A percentile compares a stretch with the other conserved stretches of the same genome.
phyloP scores from a whole-genome alignment of 148 eudicot genomes.

The Persicaria tinctoria region DNA sequence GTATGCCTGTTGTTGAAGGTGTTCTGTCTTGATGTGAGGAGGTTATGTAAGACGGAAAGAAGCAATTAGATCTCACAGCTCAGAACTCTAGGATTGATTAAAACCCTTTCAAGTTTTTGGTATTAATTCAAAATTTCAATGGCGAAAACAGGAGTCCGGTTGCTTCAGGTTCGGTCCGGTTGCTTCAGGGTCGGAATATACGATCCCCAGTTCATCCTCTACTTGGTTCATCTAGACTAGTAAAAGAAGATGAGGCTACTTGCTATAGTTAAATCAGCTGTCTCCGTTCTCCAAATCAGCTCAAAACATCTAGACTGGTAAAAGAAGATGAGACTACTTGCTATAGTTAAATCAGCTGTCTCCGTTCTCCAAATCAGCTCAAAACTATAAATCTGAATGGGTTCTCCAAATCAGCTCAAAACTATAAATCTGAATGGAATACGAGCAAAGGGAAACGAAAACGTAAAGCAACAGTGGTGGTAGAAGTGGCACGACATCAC shows the following conservation, averaged over 20 bases:
- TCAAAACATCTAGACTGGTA: background rate
- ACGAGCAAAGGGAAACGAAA: background rate
- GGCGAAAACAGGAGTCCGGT: too few species aligned
- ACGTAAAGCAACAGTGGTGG: slow-evolving; percentile 3
- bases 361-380: slow-evolving; percentile 4
- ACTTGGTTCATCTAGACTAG: background rate
- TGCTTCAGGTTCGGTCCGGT: background rate
- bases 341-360: slow-evolving; percentile 1
- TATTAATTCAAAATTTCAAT: background rate
- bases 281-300: slow-evolving; percentile 7
- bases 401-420: slow-evolving; percentile 3
- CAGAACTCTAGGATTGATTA: background rate
- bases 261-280: background rate
- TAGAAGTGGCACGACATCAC: slow-evolving; percentile 5
- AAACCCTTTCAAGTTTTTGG: background rate
- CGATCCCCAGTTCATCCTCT: background rate
- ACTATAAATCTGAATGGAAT: background rate
- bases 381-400: background rate
- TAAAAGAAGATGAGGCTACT: background rate
- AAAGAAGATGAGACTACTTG: background rate
- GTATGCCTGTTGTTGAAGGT: background rate
- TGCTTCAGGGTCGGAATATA: background rate
- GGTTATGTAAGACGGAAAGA: background rate
- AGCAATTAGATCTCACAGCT: background rate
- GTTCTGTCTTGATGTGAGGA: background rate